Base-by-base conservation (phyloP, 108 stramenopile species). In the Cylindrotheca closterium region DNA sequence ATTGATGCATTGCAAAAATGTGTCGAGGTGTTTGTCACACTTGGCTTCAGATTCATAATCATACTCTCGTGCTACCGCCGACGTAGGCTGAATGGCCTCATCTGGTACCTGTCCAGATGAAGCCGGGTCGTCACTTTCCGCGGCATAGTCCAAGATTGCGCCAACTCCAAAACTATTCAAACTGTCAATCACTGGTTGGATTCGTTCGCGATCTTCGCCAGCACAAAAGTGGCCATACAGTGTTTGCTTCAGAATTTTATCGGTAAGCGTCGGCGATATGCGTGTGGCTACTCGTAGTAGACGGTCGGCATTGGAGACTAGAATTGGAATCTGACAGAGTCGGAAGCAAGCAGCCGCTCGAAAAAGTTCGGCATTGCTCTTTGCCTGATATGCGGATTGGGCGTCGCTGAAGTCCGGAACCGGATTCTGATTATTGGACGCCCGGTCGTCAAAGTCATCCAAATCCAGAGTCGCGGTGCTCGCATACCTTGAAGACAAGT, bases 221-320 rank as follows among this genome's bases (percentile, higher is more conserved):
- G 91, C 97, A 74, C 98, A 99, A 67, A 99, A 99, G 48, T 99
- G 98, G 18, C 70, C 66, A 77, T 96, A 99, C 37, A 97, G 89
- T 4, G 96, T 97, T 26, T 70, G 46, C 58, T 82, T 78, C 51
- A 97, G 51, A 4, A 90, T 4, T 17, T 55, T 29, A 60, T 94
- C 77, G 19, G 88, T 80, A n/a, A 92, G 24, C 7, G 29, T 54
- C 18, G 91, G 89, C 24, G 91, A 53, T 3, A 85, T 10, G 27
- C 30, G 63, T 27, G 71, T 67, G 4, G 78, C 60, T 3, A 65
- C 1, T 17, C 34, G 18, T 37, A 94, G 63, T 17, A 95, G 63
- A 4, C 25, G 34, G 33, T 91, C 88, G 5, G 89, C 85, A 52
- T 87, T 57, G 12, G 70, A 30, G 0, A 95, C 93, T 17, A 96